These are phyloP conservation scores for Neoconidiobolus thromboides DNA, from an alignment of 371 early-diverging fungal species.

Conservation along the genomic window DNA sequence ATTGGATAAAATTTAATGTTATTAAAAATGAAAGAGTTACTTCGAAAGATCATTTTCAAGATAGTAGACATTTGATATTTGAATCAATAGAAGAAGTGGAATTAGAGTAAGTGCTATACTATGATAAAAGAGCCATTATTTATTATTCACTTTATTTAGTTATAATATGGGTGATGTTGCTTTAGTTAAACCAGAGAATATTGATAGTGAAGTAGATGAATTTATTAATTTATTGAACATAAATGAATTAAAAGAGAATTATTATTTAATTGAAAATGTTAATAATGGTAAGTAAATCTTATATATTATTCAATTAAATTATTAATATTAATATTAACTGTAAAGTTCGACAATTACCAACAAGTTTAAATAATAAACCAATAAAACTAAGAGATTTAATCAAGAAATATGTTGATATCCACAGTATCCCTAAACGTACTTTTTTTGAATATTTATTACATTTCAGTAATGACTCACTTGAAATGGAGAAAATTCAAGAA, in stretches of 20 bases:
- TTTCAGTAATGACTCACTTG: conserved; percentile 49
- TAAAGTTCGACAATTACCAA: no score
- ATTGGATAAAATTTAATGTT: conserved; percentile 14
- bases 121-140: no score
- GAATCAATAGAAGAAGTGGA: no score
- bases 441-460: conserved; percentile 72
- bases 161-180: conserved; percentile 44
- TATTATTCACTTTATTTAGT: conserved; percentile 24
- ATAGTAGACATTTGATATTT: conserved; percentile 34
- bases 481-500: conserved; percentile 59
- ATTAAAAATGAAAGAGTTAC: conserved; percentile 47
- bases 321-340: not conserved
- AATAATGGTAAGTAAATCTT: conserved; percentile 14
- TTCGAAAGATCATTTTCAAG: conserved; percentile 65
- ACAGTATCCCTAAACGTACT: conserved; percentile 63
- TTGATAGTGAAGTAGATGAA: conserved; percentile 33
- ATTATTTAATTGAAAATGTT: conserved; percentile 23
- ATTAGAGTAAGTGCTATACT: no score
- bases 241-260: conserved; percentile 41
- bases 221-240: conserved; percentile 54
- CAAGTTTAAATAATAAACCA: conserved; percentile 7
- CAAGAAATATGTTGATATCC: conserved; percentile 53
- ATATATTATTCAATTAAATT: not conserved
- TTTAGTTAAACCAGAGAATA: conserved; percentile 52
- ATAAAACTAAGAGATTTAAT: conserved; percentile 53